These are phyloP conservation scores for Sclerotinia subarctica DNA, from an alignment of 2,329 filamentous ascomycete species.

Conservation along the genomic window DNA sequence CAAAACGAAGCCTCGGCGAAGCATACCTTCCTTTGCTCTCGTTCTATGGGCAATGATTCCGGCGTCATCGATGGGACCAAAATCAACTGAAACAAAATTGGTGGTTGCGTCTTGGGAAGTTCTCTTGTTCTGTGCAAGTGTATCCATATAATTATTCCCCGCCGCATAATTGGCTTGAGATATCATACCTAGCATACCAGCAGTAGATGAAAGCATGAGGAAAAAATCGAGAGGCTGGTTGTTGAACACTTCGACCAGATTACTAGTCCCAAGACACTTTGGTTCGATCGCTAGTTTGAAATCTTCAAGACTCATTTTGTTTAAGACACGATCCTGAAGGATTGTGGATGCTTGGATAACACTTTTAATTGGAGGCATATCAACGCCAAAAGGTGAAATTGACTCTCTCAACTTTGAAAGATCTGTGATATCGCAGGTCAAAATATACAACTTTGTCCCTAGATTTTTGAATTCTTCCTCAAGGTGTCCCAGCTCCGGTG, in stretches of 20 bases:
- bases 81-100: background rate
- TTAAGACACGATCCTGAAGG: background rate
- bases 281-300: background rate
- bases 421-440: no score
- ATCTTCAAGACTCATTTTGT: background rate
- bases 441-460: no score
- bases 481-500: no score
- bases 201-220: slow-evolving; percentile 40
- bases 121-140: background rate
- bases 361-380: background rate
- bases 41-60: background rate
- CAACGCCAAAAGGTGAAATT: background rate
- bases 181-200: slow-evolving; percentile 28
- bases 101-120: background rate
- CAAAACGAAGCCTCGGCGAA: background rate
- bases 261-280: background rate
- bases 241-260: background rate
- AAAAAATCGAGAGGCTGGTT: slow-evolving; percentile 37
- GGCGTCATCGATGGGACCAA: background rate
- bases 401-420: no score
- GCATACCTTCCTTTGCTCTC: background rate
- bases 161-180: slow-evolving; percentile 25
- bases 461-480: no score
- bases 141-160: slow-evolving; percentile 35
- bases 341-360: background rate